These are phyloP conservation scores for Phylloporus sp. DNA, from an alignment of 768 basidiomycete species.

Conservation along the genomic window DNA sequence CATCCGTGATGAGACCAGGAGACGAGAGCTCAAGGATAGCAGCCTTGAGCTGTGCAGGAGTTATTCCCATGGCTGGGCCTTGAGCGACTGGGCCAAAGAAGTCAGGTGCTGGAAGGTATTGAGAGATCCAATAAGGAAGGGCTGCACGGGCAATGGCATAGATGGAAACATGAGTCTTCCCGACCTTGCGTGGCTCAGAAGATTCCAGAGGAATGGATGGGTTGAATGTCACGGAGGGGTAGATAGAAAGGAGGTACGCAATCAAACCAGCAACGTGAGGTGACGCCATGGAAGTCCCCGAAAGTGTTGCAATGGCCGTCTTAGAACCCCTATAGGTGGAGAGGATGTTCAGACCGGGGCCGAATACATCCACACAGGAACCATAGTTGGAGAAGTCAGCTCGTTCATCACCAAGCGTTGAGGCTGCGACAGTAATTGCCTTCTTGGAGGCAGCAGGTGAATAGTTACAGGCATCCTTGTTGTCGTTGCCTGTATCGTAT, in stretches of 20 bases:
- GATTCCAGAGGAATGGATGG: conserved; percentile 42
- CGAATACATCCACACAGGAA: conserved; percentile 88
- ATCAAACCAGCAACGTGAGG: conserved; percentile 88
- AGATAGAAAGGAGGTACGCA: conserved; percentile 89
- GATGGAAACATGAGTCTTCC: conserved; percentile 39
- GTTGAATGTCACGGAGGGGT: conserved; percentile 64
- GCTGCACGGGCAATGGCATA: conserved; percentile 53
- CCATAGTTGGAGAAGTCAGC: conserved; percentile 95
- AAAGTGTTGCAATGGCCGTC: conserved; percentile 67
- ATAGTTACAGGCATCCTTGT: conserved; percentile 86
- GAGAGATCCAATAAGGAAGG: conserved; percentile 56
- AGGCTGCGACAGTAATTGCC: conserved; percentile 93
- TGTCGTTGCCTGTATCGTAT: conserved; percentile 60
- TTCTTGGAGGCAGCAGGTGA: conserved; percentile 89
- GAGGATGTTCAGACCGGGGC: conserved; percentile 85
- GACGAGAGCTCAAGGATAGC: conserved; percentile 64
- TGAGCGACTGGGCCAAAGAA: conserved; percentile 44
- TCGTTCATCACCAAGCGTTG: conserved; percentile 73
- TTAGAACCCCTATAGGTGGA: conserved; percentile 77
- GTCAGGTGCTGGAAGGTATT: conserved; percentile 52
- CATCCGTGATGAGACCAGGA: conserved; percentile 42
- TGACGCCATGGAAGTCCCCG: conserved; percentile 93
- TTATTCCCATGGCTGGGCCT: conserved; percentile 42
- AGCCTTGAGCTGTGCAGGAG: conserved; percentile 72
- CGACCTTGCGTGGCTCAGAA: conserved; percentile 32